These are phyloP conservation scores for Paramyrothecium sp. DNA, from an alignment of 2,329 filamentous ascomycete genomes.

Conservation along the genomic window DNA sequence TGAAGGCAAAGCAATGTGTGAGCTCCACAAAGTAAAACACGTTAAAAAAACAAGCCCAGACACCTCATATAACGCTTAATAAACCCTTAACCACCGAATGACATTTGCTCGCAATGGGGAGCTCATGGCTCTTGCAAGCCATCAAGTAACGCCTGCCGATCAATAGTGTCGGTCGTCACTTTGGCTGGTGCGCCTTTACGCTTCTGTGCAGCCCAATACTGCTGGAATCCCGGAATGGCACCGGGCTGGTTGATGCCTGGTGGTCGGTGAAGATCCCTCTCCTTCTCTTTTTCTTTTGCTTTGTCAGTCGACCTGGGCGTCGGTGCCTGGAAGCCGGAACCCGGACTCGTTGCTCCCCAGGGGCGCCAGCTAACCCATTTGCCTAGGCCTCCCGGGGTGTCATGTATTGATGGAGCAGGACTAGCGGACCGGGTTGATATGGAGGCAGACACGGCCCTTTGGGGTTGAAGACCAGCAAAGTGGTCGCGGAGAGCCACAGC, in stretches of 20 bases:
- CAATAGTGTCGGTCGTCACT: slow-evolving; percentile 56
- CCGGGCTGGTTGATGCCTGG: slow-evolving; percentile 80
- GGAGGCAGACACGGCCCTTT: slow-evolving; percentile 29
- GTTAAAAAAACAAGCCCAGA: slow-evolving; percentile 16
- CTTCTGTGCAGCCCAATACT: slow-evolving; percentile 50
- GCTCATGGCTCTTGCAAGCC: slow-evolving; percentile 38
- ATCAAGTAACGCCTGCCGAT: slow-evolving; percentile 60
- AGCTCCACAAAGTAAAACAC: slow-evolving; percentile 1
- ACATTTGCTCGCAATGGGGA: slow-evolving; percentile 1
- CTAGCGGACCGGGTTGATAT: slow-evolving; percentile 22
- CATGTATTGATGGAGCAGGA: slow-evolving; percentile 17
- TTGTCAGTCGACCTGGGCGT: slow-evolving; percentile 10
- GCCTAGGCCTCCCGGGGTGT: slow-evolving; percentile 28
- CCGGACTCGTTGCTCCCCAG: slow-evolving; percentile 33
- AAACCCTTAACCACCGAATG: too few relatives aligned
- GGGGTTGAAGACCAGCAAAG: slow-evolving; percentile 37
- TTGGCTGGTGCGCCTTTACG: slow-evolving; percentile 52
- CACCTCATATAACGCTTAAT: slow-evolving; percentile 4
- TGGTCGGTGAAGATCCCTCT: slow-evolving; percentile 44
- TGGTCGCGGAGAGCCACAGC: slow-evolving; percentile 59
- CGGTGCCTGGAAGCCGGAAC: slow-evolving; percentile 11
- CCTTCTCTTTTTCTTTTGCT: slow-evolving; percentile 24
- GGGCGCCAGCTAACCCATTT: slow-evolving; percentile 49
- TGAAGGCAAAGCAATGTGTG: too few relatives aligned
- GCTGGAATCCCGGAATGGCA: slow-evolving; percentile 68